Evolutionary conservation across 371 early-diverging fungal genomes (phyloP).

Genomic region (Phascolomyces articulosus): DNA sequence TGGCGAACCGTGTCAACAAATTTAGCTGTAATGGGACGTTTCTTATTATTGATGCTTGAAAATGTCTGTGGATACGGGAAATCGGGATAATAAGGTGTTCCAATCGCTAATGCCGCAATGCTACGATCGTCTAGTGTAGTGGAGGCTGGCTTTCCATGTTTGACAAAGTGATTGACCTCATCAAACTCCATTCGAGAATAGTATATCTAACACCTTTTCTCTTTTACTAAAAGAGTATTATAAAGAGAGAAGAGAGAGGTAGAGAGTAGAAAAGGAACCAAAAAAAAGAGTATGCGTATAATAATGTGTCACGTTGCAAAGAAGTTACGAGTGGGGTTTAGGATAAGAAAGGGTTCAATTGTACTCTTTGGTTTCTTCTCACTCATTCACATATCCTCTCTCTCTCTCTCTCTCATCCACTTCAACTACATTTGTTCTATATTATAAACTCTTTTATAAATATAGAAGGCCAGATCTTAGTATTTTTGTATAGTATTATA

Average conservation of each 20-base stretch:
- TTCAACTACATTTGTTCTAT: no score
- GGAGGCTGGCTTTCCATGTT: constrained; percentile 12
- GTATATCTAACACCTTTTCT: not conserved
- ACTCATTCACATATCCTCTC: no score
- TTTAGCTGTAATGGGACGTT: constrained; percentile 11
- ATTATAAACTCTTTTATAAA: no score
- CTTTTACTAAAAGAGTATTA: not conserved
- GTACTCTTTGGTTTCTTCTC: no score
- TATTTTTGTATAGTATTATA: no score
- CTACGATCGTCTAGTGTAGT: constrained; percentile 5
- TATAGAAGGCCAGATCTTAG: no score
- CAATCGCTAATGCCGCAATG: constrained; percentile 8
- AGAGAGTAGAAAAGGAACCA: not conserved
- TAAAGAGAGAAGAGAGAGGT: not conserved
- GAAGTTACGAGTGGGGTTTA: not conserved
- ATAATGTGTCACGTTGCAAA: not conserved
- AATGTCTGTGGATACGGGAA: constrained; percentile 3
- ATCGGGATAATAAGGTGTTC: constrained; percentile 6
- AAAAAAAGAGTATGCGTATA: no score
- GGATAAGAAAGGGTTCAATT: no score
- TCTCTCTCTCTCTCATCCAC: no score
- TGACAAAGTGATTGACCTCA: constrained; percentile 25
- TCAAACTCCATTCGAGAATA: constrained; percentile 24
- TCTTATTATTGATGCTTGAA: not conserved
- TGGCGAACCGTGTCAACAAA: constrained; percentile 11